Base-by-base conservation (phyloP, 805 yeast genomes). In the Wickerhamiella bombiphila region DNA sequence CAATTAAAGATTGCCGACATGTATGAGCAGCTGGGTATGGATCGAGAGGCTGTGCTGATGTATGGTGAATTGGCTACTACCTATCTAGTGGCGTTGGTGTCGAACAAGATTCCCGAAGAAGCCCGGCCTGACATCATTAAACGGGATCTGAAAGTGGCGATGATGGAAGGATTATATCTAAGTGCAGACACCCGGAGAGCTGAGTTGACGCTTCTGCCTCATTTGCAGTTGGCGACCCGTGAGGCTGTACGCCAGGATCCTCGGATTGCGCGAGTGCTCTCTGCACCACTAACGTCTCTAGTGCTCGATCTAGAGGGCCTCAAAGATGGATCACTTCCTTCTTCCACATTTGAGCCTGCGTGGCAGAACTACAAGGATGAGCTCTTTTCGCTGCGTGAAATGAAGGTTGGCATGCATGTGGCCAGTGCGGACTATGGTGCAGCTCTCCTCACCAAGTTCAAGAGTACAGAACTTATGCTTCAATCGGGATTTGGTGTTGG, bases 1-100 rank as follows among this genome's bases (percentile, higher is more conserved):
- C 93, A 86, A 51, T 64, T 88, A 55, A 82, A 86, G 51, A 63
- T 82, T 25, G 93, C 79, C 8, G 94, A 85, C 51, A 78, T 83
- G 83, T 80, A 73, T 53, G 94, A 82, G 50, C 65, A 76, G 29
- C 56, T 83, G 47, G 67, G 65, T 16, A 66, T 70, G 72, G 46
- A 52, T 22, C 70, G 70, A 11, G 79, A 77, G 37, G 93, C 94
- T 0, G 64, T 70, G 26, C 64, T 66, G 44, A 58, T 81, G 6
- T 85, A 81, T 56, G 63, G 71, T 40, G 88, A 80, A 49, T 60
- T 81, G 35, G 40, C 42, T 14, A 70, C 75, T 11, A 65, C 74
- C 3, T 59, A 71, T 28, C 77, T 74, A 51, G 39, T 46, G 16
- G 63, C 72, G 44, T 66, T 70, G 11, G 70, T 70, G 13, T 59